Conservation (phyloP, 2,329 filamentous ascomycete genomes). For the Eurotiales sp. region DNA sequence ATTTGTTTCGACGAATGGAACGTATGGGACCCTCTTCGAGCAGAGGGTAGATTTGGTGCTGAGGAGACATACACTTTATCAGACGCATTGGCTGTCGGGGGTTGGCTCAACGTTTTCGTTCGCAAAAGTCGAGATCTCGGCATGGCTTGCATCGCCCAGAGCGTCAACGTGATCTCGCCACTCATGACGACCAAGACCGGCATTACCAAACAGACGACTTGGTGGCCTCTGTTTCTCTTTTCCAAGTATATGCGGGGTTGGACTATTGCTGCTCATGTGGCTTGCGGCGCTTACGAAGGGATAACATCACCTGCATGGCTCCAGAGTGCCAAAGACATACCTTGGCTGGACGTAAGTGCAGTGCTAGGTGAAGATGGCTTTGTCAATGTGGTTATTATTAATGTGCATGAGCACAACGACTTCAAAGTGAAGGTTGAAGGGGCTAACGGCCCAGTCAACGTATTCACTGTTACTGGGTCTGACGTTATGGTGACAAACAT, state of each 20-base stretch:
- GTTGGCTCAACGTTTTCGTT: slow-evolving; percentile 74
- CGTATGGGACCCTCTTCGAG: slow-evolving; percentile 71
- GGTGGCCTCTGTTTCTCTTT: slow-evolving; percentile 70
- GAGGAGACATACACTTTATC: slow-evolving; percentile 73
- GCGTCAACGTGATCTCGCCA: slow-evolving; percentile 72
- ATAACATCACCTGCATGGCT: slow-evolving; percentile 39
- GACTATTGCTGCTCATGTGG: slow-evolving; percentile 64
- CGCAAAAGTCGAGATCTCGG: slow-evolving; percentile 67
- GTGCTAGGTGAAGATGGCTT: slow-evolving; percentile 52
- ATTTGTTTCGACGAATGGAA: slow-evolving; percentile 88
- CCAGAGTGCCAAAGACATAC: slow-evolving; percentile 56
- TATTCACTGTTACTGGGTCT: slow-evolving; percentile 61
- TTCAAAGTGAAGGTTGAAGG: slow-evolving; percentile 61
- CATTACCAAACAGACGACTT: slow-evolving; percentile 67
- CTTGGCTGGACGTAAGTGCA: slow-evolving; percentile 51
- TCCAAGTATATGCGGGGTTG: slow-evolving; percentile 69
- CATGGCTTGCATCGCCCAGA: slow-evolving; percentile 77
- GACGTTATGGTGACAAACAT: slow-evolving; percentile 60
- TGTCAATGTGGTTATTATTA: slow-evolving; percentile 68
- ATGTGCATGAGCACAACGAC: slow-evolving; percentile 60
- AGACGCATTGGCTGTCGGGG: slow-evolving; percentile 69
- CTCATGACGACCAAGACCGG: slow-evolving; percentile 67
- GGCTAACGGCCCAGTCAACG: slow-evolving; percentile 49
- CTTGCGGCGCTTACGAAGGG: slow-evolving; percentile 61
- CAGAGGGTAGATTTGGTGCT: slow-evolving; percentile 66